These are phyloP conservation scores for Pythium pectinolyticum DNA, from an alignment of 352 stramenopile genomes.

Conservation along the genomic window DNA sequence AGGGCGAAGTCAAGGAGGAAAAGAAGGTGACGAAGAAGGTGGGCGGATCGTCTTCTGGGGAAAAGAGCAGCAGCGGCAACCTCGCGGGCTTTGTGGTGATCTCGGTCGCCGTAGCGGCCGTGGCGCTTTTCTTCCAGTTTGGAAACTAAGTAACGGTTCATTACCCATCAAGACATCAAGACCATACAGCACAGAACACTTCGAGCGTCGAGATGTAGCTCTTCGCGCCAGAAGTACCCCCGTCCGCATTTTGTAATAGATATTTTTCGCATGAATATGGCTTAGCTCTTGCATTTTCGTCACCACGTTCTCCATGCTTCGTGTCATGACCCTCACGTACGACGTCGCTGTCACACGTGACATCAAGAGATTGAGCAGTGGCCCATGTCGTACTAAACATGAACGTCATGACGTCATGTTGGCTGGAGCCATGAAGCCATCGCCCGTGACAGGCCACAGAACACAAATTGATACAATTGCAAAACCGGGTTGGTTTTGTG, in stretches of 20 bases:
- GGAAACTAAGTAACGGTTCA: slow-evolving; percentile 12
- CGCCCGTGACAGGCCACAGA: slow-evolving; percentile 16
- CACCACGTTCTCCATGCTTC: too few relatives aligned
- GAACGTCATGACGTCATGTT: slow-evolving; percentile 31
- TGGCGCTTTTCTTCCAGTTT: slow-evolving; percentile 71
- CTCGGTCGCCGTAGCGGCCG: slow-evolving; percentile 42
- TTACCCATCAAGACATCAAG: neutral
- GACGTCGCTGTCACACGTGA: too few relatives aligned
- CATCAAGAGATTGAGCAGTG: too few relatives aligned
- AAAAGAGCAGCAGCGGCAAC: slow-evolving; percentile 48
- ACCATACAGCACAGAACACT: neutral
- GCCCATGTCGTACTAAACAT: too few relatives aligned
- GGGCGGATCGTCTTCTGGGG: slow-evolving; percentile 23
- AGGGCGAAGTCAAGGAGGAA: slow-evolving; percentile 29
- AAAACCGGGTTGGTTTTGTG: neutral
- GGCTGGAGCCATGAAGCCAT: slow-evolving; percentile 14
- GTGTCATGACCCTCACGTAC: too few relatives aligned
- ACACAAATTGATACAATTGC: neutral
- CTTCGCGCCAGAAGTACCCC: neutral
- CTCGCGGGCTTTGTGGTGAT: slow-evolving; percentile 51
- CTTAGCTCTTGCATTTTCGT: too few relatives aligned
- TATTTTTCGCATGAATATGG: slow-evolving; percentile 21
- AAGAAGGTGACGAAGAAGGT: slow-evolving; percentile 8
- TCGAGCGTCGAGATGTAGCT: neutral
- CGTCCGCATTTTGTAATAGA: slow-evolving; percentile 29